These are phyloP conservation scores for Vanrija sp. DNA, from an alignment of 1,284 basidiomycete species.

Conservation along the genomic window DNA sequence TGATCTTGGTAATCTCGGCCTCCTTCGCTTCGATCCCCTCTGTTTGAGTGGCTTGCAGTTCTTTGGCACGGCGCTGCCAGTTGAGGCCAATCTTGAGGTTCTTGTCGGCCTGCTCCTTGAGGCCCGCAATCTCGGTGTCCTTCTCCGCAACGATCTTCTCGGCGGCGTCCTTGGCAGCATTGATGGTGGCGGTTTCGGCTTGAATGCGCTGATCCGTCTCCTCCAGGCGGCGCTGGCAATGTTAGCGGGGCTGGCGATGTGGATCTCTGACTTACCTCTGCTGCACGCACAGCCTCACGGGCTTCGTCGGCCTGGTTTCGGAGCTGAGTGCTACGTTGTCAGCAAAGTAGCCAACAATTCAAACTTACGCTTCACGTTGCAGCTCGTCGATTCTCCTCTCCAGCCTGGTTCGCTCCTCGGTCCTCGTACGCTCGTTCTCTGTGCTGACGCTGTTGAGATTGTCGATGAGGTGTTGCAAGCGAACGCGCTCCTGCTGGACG, in stretches of 20 bases:
- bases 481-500: constrained; percentile 72
- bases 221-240: constrained; percentile 6
- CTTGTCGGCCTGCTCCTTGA: constrained; percentile 23
- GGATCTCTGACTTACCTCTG: constrained; percentile 20
- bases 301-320: constrained; percentile 72
- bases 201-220: constrained; percentile 36
- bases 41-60: constrained; percentile 12
- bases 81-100: constrained; percentile 35
- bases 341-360: neutral
- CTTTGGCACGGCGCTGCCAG: constrained; percentile 31
- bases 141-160: constrained; percentile 27
- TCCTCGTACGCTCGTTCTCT: constrained; percentile 74
- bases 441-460: constrained; percentile 85
- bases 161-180: constrained; percentile 35
- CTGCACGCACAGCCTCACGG: constrained; percentile 63
- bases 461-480: constrained; percentile 76
- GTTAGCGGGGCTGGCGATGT: neutral
- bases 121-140: constrained; percentile 21
- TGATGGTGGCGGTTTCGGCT: constrained; percentile 29
- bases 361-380: constrained; percentile 67
- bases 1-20: constrained; percentile 20
- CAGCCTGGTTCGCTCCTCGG: constrained; percentile 71
- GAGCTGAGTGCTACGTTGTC: constrained; percentile 37
- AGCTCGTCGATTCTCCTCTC: constrained; percentile 75
- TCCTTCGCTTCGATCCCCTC: constrained; percentile 22